These are phyloP conservation scores for Solanum raphanifolium DNA, from an alignment of 257 asterid species.

Conservation along the genomic window DNA sequence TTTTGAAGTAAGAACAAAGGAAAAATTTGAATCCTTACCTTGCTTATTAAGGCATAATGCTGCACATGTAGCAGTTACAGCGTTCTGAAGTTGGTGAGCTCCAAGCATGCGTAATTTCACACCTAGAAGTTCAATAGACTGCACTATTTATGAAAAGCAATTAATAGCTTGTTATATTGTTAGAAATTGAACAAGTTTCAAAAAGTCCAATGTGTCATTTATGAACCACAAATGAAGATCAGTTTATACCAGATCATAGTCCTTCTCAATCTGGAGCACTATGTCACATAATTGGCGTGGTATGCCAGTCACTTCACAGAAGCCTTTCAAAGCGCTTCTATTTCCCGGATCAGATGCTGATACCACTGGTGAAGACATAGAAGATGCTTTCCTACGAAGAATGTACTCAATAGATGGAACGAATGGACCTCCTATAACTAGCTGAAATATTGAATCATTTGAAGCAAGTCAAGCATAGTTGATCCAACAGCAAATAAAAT, in stretches of 20 bases:
- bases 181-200: background rate
- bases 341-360: constrained; percentile 79
- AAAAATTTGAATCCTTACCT: constrained; percentile 32
- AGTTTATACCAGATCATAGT: constrained; percentile 45
- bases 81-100: constrained; percentile 84
- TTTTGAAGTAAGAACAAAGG: background rate
- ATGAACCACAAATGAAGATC: background rate
- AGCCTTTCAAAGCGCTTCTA: constrained; percentile 47
- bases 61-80: constrained; percentile 78
- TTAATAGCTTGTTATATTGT: background rate
- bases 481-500: background rate
- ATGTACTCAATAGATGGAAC: constrained; percentile 73
- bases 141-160: constrained; percentile 1
- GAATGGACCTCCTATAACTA: constrained; percentile 92
- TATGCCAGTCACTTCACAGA: constrained; percentile 27
- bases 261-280: constrained; percentile 47
- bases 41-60: constrained; percentile 81
- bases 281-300: constrained; percentile 72
- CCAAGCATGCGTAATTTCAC: constrained; percentile 72
- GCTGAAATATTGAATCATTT: constrained; percentile 31
- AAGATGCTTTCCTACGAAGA: constrained; percentile 62
- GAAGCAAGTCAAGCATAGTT: constrained; percentile 11
- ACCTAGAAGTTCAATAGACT: constrained; percentile 59
- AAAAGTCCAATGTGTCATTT: background rate
- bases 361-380: constrained; percentile 65